phyloP scores from a whole-genome alignment of 1,284 basidiomycete genomes.

The Malassezia brasiliensis region DNA sequence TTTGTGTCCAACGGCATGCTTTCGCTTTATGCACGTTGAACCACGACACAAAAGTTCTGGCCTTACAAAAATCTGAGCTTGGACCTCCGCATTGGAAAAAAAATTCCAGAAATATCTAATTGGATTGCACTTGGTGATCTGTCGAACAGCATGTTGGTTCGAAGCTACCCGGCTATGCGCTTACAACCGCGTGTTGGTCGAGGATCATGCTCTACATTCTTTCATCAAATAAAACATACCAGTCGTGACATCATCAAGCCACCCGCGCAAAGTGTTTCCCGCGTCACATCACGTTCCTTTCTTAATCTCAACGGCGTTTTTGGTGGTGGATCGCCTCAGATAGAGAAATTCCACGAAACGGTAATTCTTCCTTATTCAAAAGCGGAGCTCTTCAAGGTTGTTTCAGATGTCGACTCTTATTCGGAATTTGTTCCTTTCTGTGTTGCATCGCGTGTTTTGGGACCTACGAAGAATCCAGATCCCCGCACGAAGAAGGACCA shows the following conservation, averaged over 20 bases:
- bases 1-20: slow-evolving; percentile 41
- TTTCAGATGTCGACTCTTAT: slow-evolving; percentile 79
- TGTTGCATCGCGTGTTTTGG: slow-evolving; percentile 62
- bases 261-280: too few relatives aligned
- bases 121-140: too few relatives aligned
- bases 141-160: background rate
- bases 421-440: slow-evolving; percentile 82
- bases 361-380: slow-evolving; percentile 9
- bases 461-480: slow-evolving; percentile 5
- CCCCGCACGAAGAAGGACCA: background rate
- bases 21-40: background rate
- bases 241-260: too few relatives aligned
- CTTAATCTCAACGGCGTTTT: slow-evolving; percentile 3
- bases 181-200: too few relatives aligned
- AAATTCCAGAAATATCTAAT: too few relatives aligned
- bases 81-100: background rate
- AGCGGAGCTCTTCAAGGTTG: slow-evolving; percentile 70
- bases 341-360: slow-evolving; percentile 1
- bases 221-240: too few relatives aligned
- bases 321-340: background rate
- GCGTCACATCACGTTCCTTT: background rate
- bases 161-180: background rate
- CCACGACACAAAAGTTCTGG: background rate
- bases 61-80: too few relatives aligned
- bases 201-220: too few relatives aligned